Percentiles rank a stretch among this genome's conserved stretches.
Evolutionary conservation across 352 stramenopile species (phyloP).

Genomic region (Pythium aphanidermatum): DNA sequence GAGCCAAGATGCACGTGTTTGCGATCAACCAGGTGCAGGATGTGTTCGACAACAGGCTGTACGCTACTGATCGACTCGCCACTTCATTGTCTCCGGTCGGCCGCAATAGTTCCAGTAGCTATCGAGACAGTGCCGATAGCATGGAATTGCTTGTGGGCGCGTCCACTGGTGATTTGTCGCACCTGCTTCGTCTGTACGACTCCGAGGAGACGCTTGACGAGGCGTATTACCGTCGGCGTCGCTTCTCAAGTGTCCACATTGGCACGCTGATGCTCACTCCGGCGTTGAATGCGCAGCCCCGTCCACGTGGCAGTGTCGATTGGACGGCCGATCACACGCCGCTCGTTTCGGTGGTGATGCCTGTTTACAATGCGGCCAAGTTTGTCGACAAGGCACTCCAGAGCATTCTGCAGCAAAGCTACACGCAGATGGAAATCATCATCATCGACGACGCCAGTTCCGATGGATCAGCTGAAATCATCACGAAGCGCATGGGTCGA

Average conservation of each 20-base stretch:
- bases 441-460: conserved; percentile 66
- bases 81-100: conserved; percentile 17
- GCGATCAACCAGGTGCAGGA: conserved; percentile 86
- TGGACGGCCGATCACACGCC: conserved; percentile 22
- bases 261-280: conserved; percentile 49
- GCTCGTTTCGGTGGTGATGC: conserved; percentile 64
- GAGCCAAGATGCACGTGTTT: conserved; percentile 67
- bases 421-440: conserved; percentile 52
- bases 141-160: not conserved
- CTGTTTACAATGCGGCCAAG: conserved; percentile 50
- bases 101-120: no score
- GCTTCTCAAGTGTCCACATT: conserved; percentile 76
- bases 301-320: conserved; percentile 13
- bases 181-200: conserved; percentile 27
- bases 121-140: conserved; percentile 6
- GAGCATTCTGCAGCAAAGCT: conserved; percentile 34
- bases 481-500: conserved; percentile 37
- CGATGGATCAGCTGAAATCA: conserved; percentile 29
- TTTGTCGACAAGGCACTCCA: conserved; percentile 39
- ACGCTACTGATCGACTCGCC: conserved; percentile 18
- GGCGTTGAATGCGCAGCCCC: conserved; percentile 8
- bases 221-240: conserved; percentile 36
- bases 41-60: conserved; percentile 67
- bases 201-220: conserved; percentile 43
- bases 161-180: conserved; percentile 20